phyloP scores from a whole-genome alignment of 148 eudicot species.

The Chenopodium suecicum region DNA sequence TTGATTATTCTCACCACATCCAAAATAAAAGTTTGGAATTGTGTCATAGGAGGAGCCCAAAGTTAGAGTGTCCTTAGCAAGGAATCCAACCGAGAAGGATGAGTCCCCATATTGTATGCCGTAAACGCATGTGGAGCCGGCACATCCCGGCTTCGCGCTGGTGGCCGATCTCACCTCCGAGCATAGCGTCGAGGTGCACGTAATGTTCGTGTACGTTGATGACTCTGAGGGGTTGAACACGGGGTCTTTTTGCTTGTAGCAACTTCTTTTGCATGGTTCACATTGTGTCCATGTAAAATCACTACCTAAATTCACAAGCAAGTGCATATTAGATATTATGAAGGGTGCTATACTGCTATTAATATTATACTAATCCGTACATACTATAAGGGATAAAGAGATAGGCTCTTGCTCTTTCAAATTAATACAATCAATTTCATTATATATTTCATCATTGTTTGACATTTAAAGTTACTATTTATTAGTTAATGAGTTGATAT shows the following conservation, averaged over 20 bases:
- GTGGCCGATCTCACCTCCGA: slow-evolving; percentile 48
- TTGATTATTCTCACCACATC: slow-evolving; percentile 70
- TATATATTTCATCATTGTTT: too few relatives aligned
- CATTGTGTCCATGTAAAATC: slow-evolving; percentile 61
- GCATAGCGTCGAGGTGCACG: slow-evolving; percentile 55
- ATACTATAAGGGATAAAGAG: too few relatives aligned
- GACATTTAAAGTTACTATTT: too few relatives aligned
- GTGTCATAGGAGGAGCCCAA: slow-evolving; percentile 35
- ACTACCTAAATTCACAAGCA: slow-evolving; percentile 26
- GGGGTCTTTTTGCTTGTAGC: slow-evolving; percentile 57
- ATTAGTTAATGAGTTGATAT: too few relatives aligned
- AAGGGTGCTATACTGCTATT: too few relatives aligned
- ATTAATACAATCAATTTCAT: too few relatives aligned
- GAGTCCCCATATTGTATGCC: slow-evolving; percentile 68
- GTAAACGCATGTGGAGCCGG: slow-evolving; percentile 49
- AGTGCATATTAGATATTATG: background rate
- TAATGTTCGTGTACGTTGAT: slow-evolving; percentile 48
- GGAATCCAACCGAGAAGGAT: slow-evolving; percentile 59
- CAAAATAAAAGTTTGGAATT: slow-evolving; percentile 47
- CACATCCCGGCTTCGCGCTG: slow-evolving; percentile 48
- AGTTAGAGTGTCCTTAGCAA: slow-evolving; percentile 49
- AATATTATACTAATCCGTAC: too few relatives aligned
- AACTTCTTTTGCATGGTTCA: slow-evolving; percentile 50
- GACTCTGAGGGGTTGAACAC: slow-evolving; percentile 54
- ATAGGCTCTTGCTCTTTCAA: too few relatives aligned